phyloP scores from a whole-genome alignment of 1,284 basidiomycete species.

The Marasmius tenuissimus region DNA sequence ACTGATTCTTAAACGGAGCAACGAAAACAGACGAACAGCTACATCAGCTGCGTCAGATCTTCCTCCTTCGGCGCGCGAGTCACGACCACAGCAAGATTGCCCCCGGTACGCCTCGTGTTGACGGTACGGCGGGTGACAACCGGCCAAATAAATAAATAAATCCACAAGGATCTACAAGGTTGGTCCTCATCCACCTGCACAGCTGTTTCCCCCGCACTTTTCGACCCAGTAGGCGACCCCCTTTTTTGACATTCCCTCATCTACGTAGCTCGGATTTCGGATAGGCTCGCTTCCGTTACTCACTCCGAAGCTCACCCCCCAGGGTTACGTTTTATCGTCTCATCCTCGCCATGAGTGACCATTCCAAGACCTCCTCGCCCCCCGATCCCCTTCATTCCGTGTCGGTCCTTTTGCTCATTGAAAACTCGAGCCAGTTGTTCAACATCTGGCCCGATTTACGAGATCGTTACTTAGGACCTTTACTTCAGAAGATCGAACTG shows the following conservation, averaged over 20 bases:
- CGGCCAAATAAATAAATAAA: slow-evolving; percentile 1
- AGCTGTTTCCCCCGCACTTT: slow-evolving; percentile 11
- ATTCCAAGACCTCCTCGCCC: slow-evolving; percentile 32
- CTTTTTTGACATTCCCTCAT: background rate
- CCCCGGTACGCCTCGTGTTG: background rate
- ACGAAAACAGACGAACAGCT: too few relatives aligned
- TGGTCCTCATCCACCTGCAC: slow-evolving; percentile 13
- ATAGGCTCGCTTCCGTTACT: slow-evolving; percentile 1
- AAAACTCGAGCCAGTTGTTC: slow-evolving; percentile 55
- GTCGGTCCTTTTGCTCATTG: slow-evolving; percentile 56
- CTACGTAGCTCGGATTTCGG: background rate
- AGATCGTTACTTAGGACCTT: slow-evolving; percentile 49
- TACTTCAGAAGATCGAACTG: slow-evolving; percentile 40
- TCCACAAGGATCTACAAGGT: slow-evolving; percentile 36
- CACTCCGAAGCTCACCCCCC: background rate
- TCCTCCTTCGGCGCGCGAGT: background rate
- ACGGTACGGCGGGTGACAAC: background rate
- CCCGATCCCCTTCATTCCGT: slow-evolving; percentile 39
- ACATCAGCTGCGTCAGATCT: too few relatives aligned
- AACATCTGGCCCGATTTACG: slow-evolving; percentile 55
- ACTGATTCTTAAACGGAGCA: too few relatives aligned
- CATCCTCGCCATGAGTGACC: slow-evolving; percentile 6
- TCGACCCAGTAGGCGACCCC: slow-evolving; percentile 6
- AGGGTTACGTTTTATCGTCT: background rate
- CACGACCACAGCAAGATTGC: background rate